Conservation (phyloP, 106 monocot species). For the Dendrobium officinale region DNA sequence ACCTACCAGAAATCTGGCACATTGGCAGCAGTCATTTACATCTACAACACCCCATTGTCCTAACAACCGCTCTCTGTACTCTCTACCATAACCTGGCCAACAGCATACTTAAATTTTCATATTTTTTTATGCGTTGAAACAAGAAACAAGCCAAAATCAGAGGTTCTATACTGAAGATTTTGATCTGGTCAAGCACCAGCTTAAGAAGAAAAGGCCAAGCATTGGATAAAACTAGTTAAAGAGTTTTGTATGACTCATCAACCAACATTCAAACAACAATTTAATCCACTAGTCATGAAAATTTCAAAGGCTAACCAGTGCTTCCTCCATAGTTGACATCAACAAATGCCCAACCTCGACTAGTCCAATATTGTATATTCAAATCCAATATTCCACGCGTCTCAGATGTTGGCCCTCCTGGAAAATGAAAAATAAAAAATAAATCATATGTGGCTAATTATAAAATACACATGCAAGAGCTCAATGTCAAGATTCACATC, state of each 20-base stretch:
- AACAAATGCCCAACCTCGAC: constrained; percentile 90
- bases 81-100: constrained; percentile 80
- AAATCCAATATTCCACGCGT: constrained; percentile 66
- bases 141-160: neutral
- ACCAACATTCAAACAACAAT: neutral
- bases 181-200: neutral
- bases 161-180: neutral
- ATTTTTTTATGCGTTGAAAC: neutral
- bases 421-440: constrained; percentile 1
- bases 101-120: neutral
- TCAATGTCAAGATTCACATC: too few species aligned
- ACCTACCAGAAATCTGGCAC: constrained; percentile 73
- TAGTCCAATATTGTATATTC: constrained; percentile 87
- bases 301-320: constrained; percentile 44
- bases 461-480: neutral
- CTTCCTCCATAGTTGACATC: constrained; percentile 99
- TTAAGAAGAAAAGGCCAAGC: neutral
- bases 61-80: constrained; percentile 72
- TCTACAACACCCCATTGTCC: constrained; percentile 88
- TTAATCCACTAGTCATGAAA: neutral
- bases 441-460: neutral
- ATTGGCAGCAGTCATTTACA: constrained; percentile 91
- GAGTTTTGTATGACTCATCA: neutral
- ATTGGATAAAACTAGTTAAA: neutral
- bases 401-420: constrained; percentile 89